These are phyloP conservation scores for Arctium minus DNA, from an alignment of 129 eudicot species.

Conservation along the genomic window DNA sequence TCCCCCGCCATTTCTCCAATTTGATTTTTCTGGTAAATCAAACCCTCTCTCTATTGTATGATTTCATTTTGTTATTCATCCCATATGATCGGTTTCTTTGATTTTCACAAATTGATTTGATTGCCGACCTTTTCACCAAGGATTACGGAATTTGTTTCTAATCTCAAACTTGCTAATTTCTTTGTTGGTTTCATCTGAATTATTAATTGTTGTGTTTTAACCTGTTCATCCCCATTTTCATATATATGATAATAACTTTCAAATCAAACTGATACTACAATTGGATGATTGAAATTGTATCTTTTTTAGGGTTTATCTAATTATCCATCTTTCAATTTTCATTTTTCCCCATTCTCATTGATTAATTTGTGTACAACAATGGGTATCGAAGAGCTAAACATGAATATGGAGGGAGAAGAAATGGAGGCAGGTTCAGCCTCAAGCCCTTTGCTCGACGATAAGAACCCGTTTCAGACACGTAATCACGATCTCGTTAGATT, in stretches of 20 bases:
- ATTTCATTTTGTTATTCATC: neutral
- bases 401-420: conserved; percentile 37
- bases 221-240: neutral
- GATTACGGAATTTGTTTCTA: neutral
- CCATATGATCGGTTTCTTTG: neutral
- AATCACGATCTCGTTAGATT: conserved; percentile 39
- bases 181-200: neutral
- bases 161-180: neutral
- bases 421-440: conserved; percentile 31
- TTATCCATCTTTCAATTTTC: neutral
- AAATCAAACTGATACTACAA: neutral
- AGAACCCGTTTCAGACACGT: conserved; percentile 10
- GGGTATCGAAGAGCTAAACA: conserved; percentile 3
- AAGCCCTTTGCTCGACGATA: conserved; percentile 12
- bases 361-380: neutral
- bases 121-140: neutral
- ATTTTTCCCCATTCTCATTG: neutral
- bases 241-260: neutral
- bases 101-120: neutral
- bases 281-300: neutral
- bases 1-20: conserved; percentile 5
- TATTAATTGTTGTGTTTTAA: neutral
- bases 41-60: neutral
- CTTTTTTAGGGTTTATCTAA: neutral
- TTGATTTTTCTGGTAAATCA: neutral